phyloP scores from a whole-genome alignment of 2,329 filamentous ascomycete genomes.

The Fusarium globosum region DNA sequence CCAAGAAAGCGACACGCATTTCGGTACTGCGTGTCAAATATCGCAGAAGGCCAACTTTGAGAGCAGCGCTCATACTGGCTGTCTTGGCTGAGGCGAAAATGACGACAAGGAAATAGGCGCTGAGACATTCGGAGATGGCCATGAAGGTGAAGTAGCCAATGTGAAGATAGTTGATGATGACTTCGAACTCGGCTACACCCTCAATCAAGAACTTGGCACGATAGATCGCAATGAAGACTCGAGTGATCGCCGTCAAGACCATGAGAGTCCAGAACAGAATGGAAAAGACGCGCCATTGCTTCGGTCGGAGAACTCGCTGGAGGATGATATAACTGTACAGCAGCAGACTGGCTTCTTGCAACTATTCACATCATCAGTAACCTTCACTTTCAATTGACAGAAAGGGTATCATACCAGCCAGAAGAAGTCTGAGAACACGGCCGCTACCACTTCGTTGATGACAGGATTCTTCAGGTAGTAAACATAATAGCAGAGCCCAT shows the following conservation, averaged over 20 bases:
- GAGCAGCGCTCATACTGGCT: conserved; percentile 37
- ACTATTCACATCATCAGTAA: conserved; percentile 29
- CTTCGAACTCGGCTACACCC: conserved; percentile 32
- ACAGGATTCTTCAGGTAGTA: conserved; percentile 47
- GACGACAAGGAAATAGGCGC: conserved; percentile 53
- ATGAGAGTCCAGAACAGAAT: conserved; percentile 68
- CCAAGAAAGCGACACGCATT: conserved; percentile 52
- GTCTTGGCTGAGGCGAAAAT: conserved; percentile 50
- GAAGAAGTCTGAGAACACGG: conserved; percentile 52
- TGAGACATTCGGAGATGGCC: conserved; percentile 53
- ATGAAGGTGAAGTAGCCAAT: conserved; percentile 56
- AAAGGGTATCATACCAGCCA: conserved; percentile 50
- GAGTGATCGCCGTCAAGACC: conserved; percentile 60
- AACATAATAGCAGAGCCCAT: conserved; percentile 55
- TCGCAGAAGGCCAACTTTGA: conserved; percentile 49
- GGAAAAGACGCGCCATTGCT: conserved; percentile 56
- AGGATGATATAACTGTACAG: conserved; percentile 65
- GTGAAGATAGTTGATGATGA: conserved; percentile 52
- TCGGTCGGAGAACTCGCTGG: conserved; percentile 59
- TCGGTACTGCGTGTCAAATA: conserved; percentile 55
- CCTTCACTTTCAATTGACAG: fast-evolving
- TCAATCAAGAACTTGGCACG: conserved; percentile 48
- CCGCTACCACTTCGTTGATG: conserved; percentile 48
- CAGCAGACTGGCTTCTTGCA: conserved; percentile 56
- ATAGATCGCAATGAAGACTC: conserved; percentile 52